Base-by-base conservation (phyloP, 176 grass and related monocot genomes). In the Oryza coarctata region DNA sequence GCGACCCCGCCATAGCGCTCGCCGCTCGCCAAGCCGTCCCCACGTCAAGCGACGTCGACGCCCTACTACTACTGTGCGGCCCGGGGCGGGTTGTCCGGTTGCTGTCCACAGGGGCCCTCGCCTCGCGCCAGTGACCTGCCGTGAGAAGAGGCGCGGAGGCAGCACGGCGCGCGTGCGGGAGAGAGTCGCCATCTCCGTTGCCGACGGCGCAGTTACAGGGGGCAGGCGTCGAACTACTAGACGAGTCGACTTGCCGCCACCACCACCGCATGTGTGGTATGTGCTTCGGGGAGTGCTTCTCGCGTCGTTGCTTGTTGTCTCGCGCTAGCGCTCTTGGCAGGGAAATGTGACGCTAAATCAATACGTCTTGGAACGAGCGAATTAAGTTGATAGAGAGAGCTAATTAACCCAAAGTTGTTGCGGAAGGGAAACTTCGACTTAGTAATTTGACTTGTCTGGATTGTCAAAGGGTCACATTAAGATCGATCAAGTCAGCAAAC, bases 11-110 rank as follows among this genome's bases (percentile, higher is more conserved):
- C n/a, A n/a, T n/a, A n/a, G n/a, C n/a, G n/a, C n/a, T n/a, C n/a
- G n/a, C n/a, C n/a, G n/a, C n/a, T n/a, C n/a, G n/a, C n/a, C n/a
- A n/a, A n/a, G n/a, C 7, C 13, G 31, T 32, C 43, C 31, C 36
- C 62, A 58, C 70, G 72, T 87, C 85, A 77, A n/a, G 71, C 64
- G 49, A 6, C 64, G 49, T 81, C 77, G 62, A 60, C 70, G 76
- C 28, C 55, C 55, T 12, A 8, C n/a, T 25, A 5, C 9, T 10
- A 65, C 62, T 26, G 43, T 47, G 40, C 22, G 1, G 0, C 20
- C 23, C 18, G 74, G 20, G 3, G 49, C 47, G 38, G 3, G 55
- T 83, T 88, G 86, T 83, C 80, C 27, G 57, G 32, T 88, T 83
- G 80, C 74, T 88, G 86, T 88, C 80, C 65, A 57, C 30, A 57